Evolutionary conservation across 495 filamentous ascomycete genomes (phyloP), one percentile per base, ranked within the genome.

Genomic region (Entonaema liquescens): DNA sequence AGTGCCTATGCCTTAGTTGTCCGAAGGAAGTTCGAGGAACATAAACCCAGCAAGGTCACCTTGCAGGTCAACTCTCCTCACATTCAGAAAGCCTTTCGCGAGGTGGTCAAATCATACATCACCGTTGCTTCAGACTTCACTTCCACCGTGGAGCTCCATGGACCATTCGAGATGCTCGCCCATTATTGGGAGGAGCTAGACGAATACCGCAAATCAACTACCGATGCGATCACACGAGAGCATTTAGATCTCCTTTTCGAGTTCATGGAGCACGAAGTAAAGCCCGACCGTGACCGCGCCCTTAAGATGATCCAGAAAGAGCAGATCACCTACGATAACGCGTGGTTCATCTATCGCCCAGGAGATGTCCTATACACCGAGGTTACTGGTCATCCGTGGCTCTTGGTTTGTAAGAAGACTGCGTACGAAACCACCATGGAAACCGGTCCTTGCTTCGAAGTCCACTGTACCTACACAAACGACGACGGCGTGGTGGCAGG

Each of bases 51-150:
- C 53, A 78, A 75, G 65, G 80, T 74, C 12, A 71, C 52, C 6
- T 60, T 85, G 13, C 66, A 78, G 19, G 77, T 85, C 64, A 83
- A 85, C 59, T 85, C 83, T 2, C 79, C 79, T 1, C 63, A 80
- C 25, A 76, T 85, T 12, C 76, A 83, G 23, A 70, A 69, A 42
- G 75, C 76, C 15, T 75, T 77, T 15, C 70, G 73, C n/a, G 62
- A 73, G 11, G 73, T 81, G 4, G 67, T 85, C 49, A 74, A 74
- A n/a, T 81, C 77, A 31, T 82, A 84, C 40, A 74, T 79, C 1
- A 64, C 72, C 1, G 78, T 79, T 9, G 76, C 79, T 7, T 71
- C 78, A 0, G 78, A 80, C 58, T 78, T 78, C 23, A 71, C 62
- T n/a, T 69, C 73, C 8, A 60, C 78, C 29, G 23, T 78, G 21